phyloP scores from a whole-genome alignment of 2,329 filamentous ascomycete species.

The Talaromyces sp. region DNA sequence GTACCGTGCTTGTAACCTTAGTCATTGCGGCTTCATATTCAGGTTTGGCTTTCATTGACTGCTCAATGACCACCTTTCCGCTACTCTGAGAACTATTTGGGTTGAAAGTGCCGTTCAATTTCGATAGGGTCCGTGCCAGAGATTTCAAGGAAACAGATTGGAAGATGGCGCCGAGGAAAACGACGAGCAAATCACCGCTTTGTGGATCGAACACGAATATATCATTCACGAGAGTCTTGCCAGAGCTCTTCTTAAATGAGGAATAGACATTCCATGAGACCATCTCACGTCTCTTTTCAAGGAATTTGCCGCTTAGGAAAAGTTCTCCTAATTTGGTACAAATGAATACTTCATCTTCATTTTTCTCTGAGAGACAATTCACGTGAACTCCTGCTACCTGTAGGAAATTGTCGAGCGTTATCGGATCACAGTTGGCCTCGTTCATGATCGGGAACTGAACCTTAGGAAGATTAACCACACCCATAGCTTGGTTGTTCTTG shows the following conservation, averaged over 20 bases:
- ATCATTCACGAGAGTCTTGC: background rate
- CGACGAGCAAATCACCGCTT: background rate
- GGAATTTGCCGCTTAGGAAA: background rate
- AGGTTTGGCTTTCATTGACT: too few species aligned
- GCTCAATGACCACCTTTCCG: too few species aligned
- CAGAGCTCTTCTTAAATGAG: background rate
- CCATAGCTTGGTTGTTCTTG: background rate
- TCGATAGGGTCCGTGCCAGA: background rate
- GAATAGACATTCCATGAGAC: background rate
- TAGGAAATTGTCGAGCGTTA: background rate
- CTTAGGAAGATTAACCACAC: background rate
- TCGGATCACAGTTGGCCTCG: background rate
- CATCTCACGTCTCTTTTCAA: background rate
- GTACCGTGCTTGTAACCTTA: too few species aligned
- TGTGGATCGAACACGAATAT: background rate
- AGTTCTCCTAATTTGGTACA: background rate
- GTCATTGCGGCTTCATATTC: too few species aligned
- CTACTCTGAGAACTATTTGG: too few species aligned
- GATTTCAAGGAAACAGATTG: background rate
- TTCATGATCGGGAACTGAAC: too few species aligned
- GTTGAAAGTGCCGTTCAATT: background rate
- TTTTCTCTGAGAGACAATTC: background rate
- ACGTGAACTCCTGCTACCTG: slow-evolving; percentile 2
- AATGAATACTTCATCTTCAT: background rate
- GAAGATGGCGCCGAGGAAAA: background rate